phyloP scores from a whole-genome alignment of 2,329 filamentous ascomycete species.

The Thielaviopsis euricoi region DNA sequence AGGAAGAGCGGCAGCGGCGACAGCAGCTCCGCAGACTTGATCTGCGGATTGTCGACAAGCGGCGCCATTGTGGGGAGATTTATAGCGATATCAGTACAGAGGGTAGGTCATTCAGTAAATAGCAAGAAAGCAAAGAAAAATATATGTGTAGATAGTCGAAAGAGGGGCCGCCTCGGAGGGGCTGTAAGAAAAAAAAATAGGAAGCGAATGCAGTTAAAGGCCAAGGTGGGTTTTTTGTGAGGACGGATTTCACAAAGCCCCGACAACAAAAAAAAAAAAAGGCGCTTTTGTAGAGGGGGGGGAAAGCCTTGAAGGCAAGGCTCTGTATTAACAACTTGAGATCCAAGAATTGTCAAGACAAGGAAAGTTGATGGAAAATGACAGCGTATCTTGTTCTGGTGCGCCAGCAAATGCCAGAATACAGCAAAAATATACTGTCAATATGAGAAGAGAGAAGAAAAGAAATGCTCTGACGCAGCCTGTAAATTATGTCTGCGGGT shows the following conservation, averaged over 20 bases:
- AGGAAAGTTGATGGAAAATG: not conserved
- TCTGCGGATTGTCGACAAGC: slow-evolving; percentile 84
- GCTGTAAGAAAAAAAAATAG: not conserved
- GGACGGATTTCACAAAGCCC: not conserved
- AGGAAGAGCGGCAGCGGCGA: slow-evolving; percentile 67
- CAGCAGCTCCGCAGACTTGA: slow-evolving; percentile 73
- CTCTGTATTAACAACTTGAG: not conserved
- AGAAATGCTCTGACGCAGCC: not conserved
- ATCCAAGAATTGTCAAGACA: not conserved
- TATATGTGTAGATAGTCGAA: not conserved
- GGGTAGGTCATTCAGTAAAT: not conserved
- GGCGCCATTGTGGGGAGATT: slow-evolving; percentile 39
- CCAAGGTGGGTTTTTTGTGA: not conserved
- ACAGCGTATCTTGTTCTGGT: not conserved
- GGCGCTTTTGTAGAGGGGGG: not conserved
- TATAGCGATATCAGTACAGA: not conserved
- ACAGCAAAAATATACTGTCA: too few species aligned
- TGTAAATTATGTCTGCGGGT: not conserved
- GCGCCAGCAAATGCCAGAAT: not conserved
- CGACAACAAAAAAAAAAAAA: not conserved
- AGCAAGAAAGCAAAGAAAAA: not conserved
- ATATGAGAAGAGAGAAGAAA: not conserved
- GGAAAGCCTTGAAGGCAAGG: not conserved
- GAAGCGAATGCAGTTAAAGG: not conserved
- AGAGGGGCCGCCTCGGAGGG: not conserved